Conservation (phyloP, 768 basidiomycete genomes). For the Pilatotrama ljubarskyi region DNA sequence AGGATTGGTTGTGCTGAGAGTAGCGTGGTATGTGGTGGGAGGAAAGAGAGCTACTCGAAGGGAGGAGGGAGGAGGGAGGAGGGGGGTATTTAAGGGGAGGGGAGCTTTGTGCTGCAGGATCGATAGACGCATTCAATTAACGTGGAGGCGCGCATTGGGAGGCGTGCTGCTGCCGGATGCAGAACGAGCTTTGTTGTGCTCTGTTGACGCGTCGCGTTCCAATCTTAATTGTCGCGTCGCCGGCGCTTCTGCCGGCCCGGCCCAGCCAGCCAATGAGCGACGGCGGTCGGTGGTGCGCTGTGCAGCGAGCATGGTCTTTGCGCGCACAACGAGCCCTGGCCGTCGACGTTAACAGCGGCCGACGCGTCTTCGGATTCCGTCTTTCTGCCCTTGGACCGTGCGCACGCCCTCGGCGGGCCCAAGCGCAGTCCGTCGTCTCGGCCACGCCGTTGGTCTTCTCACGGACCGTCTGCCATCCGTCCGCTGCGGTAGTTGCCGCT, state of each 20-base stretch:
- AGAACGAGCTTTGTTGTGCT: conserved; percentile 13
- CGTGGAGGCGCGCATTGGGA: neutral
- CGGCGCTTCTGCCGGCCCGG: neutral
- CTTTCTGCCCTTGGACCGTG: too few species aligned
- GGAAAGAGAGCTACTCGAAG: neutral
- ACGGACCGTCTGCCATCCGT: too few species aligned
- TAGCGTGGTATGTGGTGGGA: neutral
- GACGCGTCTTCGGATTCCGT: too few species aligned
- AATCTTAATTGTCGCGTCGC: conserved; percentile 6
- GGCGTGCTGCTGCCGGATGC: neutral
- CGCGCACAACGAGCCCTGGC: too few species aligned
- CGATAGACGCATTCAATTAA: conserved; percentile 19
- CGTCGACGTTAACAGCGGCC: too few species aligned
- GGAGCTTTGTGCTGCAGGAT: conserved; percentile 17
- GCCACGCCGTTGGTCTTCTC: too few species aligned
- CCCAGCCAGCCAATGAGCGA: too few species aligned
- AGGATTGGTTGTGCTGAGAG: neutral
- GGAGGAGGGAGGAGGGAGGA: neutral
- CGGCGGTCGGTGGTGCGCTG: too few species aligned
- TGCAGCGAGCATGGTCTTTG: too few species aligned
- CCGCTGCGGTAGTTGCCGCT: too few species aligned
- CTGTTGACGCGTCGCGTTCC: conserved; percentile 24
- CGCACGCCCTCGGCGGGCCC: too few species aligned
- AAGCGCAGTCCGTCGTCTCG: too few species aligned
- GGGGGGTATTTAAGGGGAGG: conserved; percentile 7